Evolutionary conservation across 208 protist genomes (phyloP), one percentile per base, ranked within the genome.

Genomic region (Leishmania major): DNA sequence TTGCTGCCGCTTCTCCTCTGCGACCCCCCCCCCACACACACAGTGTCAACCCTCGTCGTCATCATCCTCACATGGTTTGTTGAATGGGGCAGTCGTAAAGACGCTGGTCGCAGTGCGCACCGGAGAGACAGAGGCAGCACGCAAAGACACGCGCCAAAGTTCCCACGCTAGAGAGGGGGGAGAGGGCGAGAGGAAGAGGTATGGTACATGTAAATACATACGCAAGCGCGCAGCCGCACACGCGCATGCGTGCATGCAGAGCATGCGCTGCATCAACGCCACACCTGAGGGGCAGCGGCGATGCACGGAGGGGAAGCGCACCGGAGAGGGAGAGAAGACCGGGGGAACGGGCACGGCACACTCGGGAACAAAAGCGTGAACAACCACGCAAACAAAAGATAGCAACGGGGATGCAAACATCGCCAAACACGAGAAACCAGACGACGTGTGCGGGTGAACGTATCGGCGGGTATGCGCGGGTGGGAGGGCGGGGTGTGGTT

Each of bases 171-270:
- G 37, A n/a, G 19, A n/a, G 64, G 72, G 55, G 62, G 7, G 53
- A 49, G 43, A n/a, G 60, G 43, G 51, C 45, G 79, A 80, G 7
- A 77, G 76, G 40, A 84, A 51, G 28, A 75, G 35, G 57, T 80
- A 70, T 53, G 47, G 6, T 64, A 51, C 40, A 77, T n/a, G 15
- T 71, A 15, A 31, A 64, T 60, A 73, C 43, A 73, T 25, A 51
- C 62, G 45, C 31, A 35, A 69, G 43, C 35, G 8, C 69, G 35
- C 47, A 40, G 3, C 10, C 25, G 35, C 72, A 59, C 17, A 59
- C 10, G 43, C 70, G 76, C 55, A 84, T 7, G 47, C 53, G 49
- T 53, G 15, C 49, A 17, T 53, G 22, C 19, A 71, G 19, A 64
- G 5, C 45, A 19, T 55, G 60, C 60, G n/a, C 60, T 19, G n/a